Conservation (phyloP, 257 asterid genomes). For the Buddleja alternifolia region DNA sequence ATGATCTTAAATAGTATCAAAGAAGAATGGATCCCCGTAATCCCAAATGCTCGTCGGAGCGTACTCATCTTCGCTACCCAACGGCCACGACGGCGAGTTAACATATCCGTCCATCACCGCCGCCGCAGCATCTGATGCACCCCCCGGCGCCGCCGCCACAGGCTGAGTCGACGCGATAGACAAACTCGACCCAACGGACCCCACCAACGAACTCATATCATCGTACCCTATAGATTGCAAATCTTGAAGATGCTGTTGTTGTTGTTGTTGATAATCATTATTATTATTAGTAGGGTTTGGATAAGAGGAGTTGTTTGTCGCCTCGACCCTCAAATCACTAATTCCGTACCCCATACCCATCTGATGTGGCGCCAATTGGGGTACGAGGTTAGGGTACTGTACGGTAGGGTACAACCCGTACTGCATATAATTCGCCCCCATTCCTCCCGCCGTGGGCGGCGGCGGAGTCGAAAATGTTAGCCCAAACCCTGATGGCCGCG, state of each 20-base stretch:
- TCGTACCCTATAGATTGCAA: conserved; percentile 35
- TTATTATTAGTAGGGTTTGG: conserved; percentile 51
- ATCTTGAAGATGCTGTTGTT: conserved; percentile 25
- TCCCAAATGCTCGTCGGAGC: conserved; percentile 68
- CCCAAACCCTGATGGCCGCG: conserved; percentile 74
- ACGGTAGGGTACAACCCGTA: conserved; percentile 57
- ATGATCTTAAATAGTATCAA: conserved; percentile 58
- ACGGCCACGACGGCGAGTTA: conserved; percentile 60
- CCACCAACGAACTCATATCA: conserved; percentile 49
- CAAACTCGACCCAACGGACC: conserved; percentile 43
- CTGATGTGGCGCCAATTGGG: conserved; percentile 28
- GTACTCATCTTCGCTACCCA: conserved; percentile 55
- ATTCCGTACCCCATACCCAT: conserved; percentile 29
- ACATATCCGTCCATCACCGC: conserved; percentile 36
- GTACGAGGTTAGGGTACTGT: conserved; percentile 44
- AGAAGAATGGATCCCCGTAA: conserved; percentile 66
- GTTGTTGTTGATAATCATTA: conserved; percentile 16
- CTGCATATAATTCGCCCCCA: conserved; percentile 32
- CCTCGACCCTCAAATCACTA: conserved; percentile 8
- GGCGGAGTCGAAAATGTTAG: conserved; percentile 37
- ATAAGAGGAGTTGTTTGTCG: conserved; percentile 26
- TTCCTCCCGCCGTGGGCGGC: conserved; percentile 18
- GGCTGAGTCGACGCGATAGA: conserved; percentile 38
- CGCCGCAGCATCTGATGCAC: conserved; percentile 45
- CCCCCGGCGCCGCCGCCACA: conserved; percentile 24